A percentile compares a stretch with the other conserved stretches of the same genome.
phyloP scores from a whole-genome alignment of 306 rosid species.

The barrel medic (Medicago truncatula) region MtrunA17r5.0-ANR NC_053045.1:60985501-60986000 shows the following conservation, averaged over 20 bases:
- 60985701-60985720: slow-evolving; percentile 51
- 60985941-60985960: slow-evolving; percentile 64
- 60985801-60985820: slow-evolving; percentile 40
- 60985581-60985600: slow-evolving; percentile 49
- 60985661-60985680: slow-evolving; percentile 36
- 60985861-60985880: slow-evolving; percentile 94
- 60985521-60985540: not conserved
- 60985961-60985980: not conserved
- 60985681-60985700: slow-evolving; percentile 44
- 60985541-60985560: slow-evolving; percentile 40
- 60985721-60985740: slow-evolving; percentile 52
- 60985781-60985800: slow-evolving; percentile 44
- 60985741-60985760: slow-evolving; percentile 51
- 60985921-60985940: slow-evolving; percentile 91
- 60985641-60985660: slow-evolving; percentile 56
- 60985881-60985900: slow-evolving; percentile 93
- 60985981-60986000: slow-evolving; percentile 11
- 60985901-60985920: slow-evolving; percentile 83
- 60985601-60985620: slow-evolving; percentile 56
- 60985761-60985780: slow-evolving; percentile 25
- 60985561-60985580: slow-evolving; percentile 40
- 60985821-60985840: slow-evolving; percentile 83
- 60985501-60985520: slow-evolving; percentile 35
- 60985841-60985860: slow-evolving; percentile 72
- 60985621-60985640: slow-evolving; percentile 46